Percentiles rank a stretch among this genome's conserved stretches.
phyloP scores from a whole-genome alignment of 176 grass and related monocot genomes.

The Rhynchospora pubera region DNA sequence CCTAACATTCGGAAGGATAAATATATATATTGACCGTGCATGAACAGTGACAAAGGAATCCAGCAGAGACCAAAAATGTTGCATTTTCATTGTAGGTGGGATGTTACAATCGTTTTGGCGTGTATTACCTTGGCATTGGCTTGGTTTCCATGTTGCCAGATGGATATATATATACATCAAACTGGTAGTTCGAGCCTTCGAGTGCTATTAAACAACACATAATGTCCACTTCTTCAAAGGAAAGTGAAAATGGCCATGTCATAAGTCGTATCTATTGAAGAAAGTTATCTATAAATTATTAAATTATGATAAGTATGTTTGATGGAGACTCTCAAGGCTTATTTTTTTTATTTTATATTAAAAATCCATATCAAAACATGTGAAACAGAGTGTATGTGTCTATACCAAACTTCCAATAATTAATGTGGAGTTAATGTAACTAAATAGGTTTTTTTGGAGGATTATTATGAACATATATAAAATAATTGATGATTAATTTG shows the following conservation, averaged over 20 bases:
- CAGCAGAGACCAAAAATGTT: background rate
- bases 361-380: background rate
- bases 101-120: constrained; percentile 17
- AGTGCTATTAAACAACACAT: background rate
- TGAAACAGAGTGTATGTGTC: background rate
- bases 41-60: background rate
- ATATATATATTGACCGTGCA: background rate
- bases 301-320: background rate
- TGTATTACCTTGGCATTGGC: constrained; percentile 4
- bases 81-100: constrained; percentile 12
- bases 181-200: background rate
- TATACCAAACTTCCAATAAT: background rate
- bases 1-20: background rate
- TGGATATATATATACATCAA: constrained; percentile 18
- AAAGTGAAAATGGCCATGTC: background rate
- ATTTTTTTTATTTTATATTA: background rate
- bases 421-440: background rate
- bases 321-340: background rate
- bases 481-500: background rate
- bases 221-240: background rate
- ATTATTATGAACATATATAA: background rate
- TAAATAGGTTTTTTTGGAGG: background rate
- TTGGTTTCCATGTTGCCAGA: background rate
- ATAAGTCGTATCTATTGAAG: background rate
- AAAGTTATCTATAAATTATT: background rate